phyloP scores from a whole-genome alignment of 73 alveolate species.

The Diophrys appendiculata region DNA sequence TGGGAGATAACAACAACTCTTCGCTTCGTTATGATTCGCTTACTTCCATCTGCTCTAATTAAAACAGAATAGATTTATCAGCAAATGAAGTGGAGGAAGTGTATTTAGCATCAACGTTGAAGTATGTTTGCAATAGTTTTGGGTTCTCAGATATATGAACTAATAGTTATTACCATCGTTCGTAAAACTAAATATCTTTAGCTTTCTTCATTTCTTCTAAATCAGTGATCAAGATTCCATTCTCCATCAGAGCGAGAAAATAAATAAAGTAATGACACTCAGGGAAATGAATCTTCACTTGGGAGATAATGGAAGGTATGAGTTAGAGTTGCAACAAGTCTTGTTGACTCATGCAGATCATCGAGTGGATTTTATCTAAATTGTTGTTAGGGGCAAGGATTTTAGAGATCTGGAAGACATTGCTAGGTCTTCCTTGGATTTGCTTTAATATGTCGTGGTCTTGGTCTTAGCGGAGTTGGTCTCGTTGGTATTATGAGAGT shows the following conservation, averaged over 20 bases:
- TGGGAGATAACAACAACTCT: not conserved
- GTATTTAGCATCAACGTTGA: not conserved
- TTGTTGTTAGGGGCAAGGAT: not conserved
- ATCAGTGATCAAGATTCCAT: not conserved
- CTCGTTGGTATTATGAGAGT: not conserved
- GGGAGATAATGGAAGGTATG: not conserved
- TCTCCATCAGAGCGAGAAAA: not conserved
- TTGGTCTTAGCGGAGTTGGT: not conserved
- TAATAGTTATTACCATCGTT: not conserved
- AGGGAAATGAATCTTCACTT: not conserved
- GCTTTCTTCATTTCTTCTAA: not conserved
- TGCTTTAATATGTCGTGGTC: not conserved
- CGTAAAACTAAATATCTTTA: not conserved
- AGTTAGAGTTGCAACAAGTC: not conserved
- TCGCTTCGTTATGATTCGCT: not conserved
- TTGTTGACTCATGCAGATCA: not conserved
- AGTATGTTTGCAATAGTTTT: not conserved
- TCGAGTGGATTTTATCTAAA: not conserved
- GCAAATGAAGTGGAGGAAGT: too few relatives aligned
- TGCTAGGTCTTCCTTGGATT: not conserved
- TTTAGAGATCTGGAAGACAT: not conserved
- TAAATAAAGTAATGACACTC: not conserved
- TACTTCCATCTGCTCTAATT: not conserved
- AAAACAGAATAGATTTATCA: too few relatives aligned
- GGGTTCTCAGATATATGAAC: not conserved